Conservation (phyloP, 164 flowering plant genomes). For the Santalum album region DNA sequence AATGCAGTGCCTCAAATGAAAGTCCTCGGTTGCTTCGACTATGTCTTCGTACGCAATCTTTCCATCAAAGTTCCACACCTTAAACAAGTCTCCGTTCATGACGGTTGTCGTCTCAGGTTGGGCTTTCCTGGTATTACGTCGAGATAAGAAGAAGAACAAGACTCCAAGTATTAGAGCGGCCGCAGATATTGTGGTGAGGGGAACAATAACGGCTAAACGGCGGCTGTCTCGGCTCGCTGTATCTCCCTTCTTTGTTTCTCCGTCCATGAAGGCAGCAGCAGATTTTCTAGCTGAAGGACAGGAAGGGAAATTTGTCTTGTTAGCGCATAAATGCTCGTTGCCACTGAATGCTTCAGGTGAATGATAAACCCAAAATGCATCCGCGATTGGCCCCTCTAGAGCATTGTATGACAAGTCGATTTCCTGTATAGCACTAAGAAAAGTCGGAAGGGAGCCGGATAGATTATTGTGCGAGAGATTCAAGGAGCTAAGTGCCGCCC, state of each 20-base stretch:
- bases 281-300: no score
- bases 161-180: not conserved
- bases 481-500: not conserved
- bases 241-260: no score
- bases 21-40: not conserved
- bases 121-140: not conserved
- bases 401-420: not conserved
- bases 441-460: not conserved
- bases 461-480: conserved; percentile 1
- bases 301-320: not conserved
- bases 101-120: not conserved
- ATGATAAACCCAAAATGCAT: not conserved
- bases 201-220: not conserved
- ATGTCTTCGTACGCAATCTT: not conserved
- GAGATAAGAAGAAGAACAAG: not conserved
- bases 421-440: not conserved
- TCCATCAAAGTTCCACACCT: not conserved
- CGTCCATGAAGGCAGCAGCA: no score
- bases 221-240: no score
- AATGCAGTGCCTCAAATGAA: not conserved
- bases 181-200: not conserved
- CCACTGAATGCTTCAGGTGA: not conserved
- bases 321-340: not conserved
- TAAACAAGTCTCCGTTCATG: not conserved
- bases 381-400: not conserved